Evolutionary conservation across 306 rosid species (phyloP), one percentile per base, ranked within the genome.

Genomic region (Prunus padus): DNA sequence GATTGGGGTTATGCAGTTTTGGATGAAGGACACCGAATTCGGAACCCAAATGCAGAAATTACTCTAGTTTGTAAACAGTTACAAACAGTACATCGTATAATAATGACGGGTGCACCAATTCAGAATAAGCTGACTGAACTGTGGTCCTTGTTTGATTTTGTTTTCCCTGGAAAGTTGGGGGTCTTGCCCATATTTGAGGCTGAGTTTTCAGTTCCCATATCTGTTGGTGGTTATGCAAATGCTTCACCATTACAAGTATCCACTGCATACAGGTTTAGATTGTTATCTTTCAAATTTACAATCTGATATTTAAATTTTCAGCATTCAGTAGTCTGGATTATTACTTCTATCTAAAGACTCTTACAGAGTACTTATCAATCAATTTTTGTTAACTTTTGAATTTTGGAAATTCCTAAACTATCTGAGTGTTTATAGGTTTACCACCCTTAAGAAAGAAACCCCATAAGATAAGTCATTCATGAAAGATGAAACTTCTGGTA

Each of bases 81-180:
- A 23, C 97, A 95, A 77, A 95, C 98, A 60, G 86, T 92, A 72
- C 97, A 95, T 78, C 98, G 97, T 54, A 83, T 95, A 75, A 90
- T 95, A 81, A 92, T 95, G 97, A 86, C 97, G n/a, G 98, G 98
- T 76, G 86, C 97, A 65, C 98, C 98, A 76, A 95, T 95, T 88
- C 98, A 95, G 92, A 95, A 95, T 87, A 92, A 89, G 82, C 83
- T 95, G 89, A 71, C 87, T 45, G 98, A 95, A 82, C 80, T 95
- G 67, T 95, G 98, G 98, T 95, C 98, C 69, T 85, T 95, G 88
- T 95, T 92, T 90, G 98, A 95, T 86, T 95, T 95, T 85, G 98
- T 95, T 83, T 95, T 95, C 81, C 98, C 98, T 76, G 98, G 98
- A 75, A 95, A 92, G 84, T 83, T 95, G 83, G 98, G 98, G 79